Conservation (phyloP, 768 basidiomycete genomes). For the Leccinum uliginosum region DNA sequence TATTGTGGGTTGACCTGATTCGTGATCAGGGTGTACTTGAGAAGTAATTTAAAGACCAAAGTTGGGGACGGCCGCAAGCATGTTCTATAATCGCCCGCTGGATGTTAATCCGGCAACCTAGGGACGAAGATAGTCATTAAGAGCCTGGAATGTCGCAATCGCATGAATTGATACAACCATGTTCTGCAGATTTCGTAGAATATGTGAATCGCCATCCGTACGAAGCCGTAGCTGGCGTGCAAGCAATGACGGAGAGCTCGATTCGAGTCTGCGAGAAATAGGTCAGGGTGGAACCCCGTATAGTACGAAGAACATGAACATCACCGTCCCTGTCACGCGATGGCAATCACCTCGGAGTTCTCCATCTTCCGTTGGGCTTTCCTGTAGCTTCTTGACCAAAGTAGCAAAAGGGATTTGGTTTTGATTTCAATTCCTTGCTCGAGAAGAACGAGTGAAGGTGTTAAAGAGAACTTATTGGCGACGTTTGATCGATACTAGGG, state of each 20-base stretch:
- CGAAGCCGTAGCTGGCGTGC: constrained; percentile 89
- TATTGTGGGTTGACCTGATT: constrained; percentile 30
- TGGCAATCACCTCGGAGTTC: constrained; percentile 89
- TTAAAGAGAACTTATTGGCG: constrained; percentile 80
- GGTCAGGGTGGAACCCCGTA: constrained; percentile 2
- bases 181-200: constrained; percentile 81
- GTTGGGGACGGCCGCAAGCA: constrained; percentile 80
- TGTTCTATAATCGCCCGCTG: constrained; percentile 68
- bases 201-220: constrained; percentile 82
- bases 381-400: constrained; percentile 94
- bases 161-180: constrained; percentile 98
- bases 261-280: constrained; percentile 61
- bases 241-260: constrained; percentile 86
- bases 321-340: constrained; percentile 78
- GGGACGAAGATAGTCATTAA: constrained; percentile 94
- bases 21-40: constrained; percentile 30
- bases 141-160: constrained; percentile 95
- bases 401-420: constrained; percentile 66
- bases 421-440: constrained; percentile 40
- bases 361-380: constrained; percentile 94
- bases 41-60: constrained; percentile 50
- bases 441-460: constrained; percentile 60
- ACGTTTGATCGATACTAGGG: constrained; percentile 54
- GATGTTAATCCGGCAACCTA: constrained; percentile 71
- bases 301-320: not conserved